Conservation (phyloP, 129 eudicot species). For the Saussurea involucrata region DNA sequence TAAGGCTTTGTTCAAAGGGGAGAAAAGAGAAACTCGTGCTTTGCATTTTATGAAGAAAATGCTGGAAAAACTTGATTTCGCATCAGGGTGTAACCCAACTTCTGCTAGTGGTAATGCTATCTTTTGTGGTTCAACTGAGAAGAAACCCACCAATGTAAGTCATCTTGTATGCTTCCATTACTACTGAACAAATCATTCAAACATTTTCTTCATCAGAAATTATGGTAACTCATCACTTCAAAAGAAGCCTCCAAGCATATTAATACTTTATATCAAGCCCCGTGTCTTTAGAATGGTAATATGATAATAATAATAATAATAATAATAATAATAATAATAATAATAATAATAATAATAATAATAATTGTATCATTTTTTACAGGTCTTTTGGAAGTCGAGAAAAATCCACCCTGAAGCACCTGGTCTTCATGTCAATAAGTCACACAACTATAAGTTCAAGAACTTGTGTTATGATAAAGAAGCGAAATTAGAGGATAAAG, state of each 20-base stretch:
- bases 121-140: conserved; percentile 33
- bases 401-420: conserved; percentile 59
- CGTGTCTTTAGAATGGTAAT: conserved; percentile 4
- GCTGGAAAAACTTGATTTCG: conserved; percentile 40
- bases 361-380: background rate
- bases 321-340: too few species aligned
- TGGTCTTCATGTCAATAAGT: conserved; percentile 27
- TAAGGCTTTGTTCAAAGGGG: too few species aligned
- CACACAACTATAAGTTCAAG: too few species aligned
- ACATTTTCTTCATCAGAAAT: background rate
- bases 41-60: conserved; percentile 52
- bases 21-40: conserved; percentile 26
- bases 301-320: too few species aligned
- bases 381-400: conserved; percentile 26
- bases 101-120: conserved; percentile 24
- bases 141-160: conserved; percentile 63
- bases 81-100: conserved; percentile 31
- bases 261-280: background rate
- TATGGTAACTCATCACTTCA: background rate
- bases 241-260: background rate
- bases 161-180: conserved; percentile 5
- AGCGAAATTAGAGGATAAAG: too few species aligned
- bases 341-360: too few species aligned
- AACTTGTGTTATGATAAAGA: too few species aligned
- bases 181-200: background rate